A percentile compares a stretch with the other conserved stretches of the same genome.
These are phyloP conservation scores for Neoascochyta sp. DNA, from an alignment of 2,329 filamentous ascomycete species.

Conservation along the genomic window DNA sequence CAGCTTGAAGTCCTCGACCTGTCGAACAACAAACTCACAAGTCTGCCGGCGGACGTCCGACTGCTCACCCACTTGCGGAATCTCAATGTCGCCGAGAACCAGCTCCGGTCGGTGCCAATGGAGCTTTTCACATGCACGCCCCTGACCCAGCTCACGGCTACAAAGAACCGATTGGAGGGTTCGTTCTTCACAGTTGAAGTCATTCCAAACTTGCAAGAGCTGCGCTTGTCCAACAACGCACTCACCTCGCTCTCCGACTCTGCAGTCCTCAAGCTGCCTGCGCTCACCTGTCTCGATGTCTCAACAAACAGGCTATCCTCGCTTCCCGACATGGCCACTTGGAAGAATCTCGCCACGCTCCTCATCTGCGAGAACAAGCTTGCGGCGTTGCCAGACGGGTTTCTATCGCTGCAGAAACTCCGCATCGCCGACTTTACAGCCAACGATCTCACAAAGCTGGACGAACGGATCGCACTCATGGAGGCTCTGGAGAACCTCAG, in stretches of 20 bases:
- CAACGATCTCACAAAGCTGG: conserved; percentile 75
- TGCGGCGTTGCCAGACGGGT: conserved; percentile 68
- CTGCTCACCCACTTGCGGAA: conserved; percentile 66
- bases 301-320: conserved; percentile 73
- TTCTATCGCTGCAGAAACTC: conserved; percentile 63
- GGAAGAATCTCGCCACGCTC: conserved; percentile 69
- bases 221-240: conserved; percentile 77
- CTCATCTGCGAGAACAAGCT: conserved; percentile 80
- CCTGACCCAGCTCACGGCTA: conserved; percentile 67
- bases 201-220: conserved; percentile 63
- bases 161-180: conserved; percentile 74
- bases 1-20: conserved; percentile 78
- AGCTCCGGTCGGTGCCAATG: conserved; percentile 67
- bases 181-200: conserved; percentile 61
- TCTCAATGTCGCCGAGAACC: conserved; percentile 77
- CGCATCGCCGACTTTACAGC: conserved; percentile 77
- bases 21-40: conserved; percentile 72
- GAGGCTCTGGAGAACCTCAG: conserved; percentile 69
- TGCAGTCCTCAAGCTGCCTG: conserved; percentile 61
- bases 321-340: conserved; percentile 71
- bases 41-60: conserved; percentile 64
- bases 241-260: conserved; percentile 53
- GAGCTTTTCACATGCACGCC: conserved; percentile 64
- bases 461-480: conserved; percentile 76
- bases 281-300: conserved; percentile 69